These are phyloP conservation scores for Aspergillus nanangensis DNA, from an alignment of 495 filamentous ascomycete genomes.

Conservation along the genomic window DNA sequence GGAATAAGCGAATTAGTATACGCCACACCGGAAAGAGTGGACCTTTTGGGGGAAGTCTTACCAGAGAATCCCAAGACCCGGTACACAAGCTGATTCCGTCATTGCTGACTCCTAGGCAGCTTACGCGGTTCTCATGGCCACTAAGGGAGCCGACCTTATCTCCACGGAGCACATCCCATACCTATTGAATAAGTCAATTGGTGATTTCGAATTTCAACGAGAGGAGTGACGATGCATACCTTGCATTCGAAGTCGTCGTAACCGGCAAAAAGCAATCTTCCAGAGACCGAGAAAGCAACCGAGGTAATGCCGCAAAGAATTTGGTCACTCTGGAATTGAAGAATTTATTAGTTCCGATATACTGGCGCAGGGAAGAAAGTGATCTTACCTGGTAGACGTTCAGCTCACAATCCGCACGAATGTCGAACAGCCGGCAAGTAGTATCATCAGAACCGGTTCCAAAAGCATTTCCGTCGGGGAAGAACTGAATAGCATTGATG, in stretches of 20 bases:
- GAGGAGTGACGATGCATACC: slow-evolving; percentile 46
- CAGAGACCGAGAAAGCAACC: slow-evolving; percentile 96
- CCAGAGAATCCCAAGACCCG: slow-evolving; percentile 98
- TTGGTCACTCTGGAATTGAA: slow-evolving; percentile 72
- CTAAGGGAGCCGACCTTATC: slow-evolving; percentile 95
- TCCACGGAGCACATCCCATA: slow-evolving; percentile 95
- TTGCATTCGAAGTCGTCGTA: slow-evolving; percentile 99
- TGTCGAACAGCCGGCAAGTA: slow-evolving; percentile 95
- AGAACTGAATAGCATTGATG: slow-evolving; percentile 99
- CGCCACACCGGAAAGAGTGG: not conserved
- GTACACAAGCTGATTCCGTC: slow-evolving; percentile 99
- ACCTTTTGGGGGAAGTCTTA: slow-evolving; percentile 46
- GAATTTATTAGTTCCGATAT: slow-evolving; percentile 10
- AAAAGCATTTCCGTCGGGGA: slow-evolving; percentile 98
- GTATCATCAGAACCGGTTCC: slow-evolving; percentile 98
- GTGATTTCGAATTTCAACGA: not conserved
- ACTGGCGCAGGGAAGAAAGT: not conserved
- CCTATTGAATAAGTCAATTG: slow-evolving; percentile 47
- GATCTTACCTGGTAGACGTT: slow-evolving; percentile 87
- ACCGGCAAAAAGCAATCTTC: slow-evolving; percentile 90
- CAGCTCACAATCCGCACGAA: slow-evolving; percentile 91
- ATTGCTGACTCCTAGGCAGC: slow-evolving; percentile 96
- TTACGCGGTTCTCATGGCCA: slow-evolving; percentile 97
- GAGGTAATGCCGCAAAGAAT: slow-evolving; percentile 98
- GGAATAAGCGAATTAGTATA: slow-evolving; percentile 11